phyloP scores from a whole-genome alignment of 1,284 basidiomycete species.

The Lentinus polychrous region DNA sequence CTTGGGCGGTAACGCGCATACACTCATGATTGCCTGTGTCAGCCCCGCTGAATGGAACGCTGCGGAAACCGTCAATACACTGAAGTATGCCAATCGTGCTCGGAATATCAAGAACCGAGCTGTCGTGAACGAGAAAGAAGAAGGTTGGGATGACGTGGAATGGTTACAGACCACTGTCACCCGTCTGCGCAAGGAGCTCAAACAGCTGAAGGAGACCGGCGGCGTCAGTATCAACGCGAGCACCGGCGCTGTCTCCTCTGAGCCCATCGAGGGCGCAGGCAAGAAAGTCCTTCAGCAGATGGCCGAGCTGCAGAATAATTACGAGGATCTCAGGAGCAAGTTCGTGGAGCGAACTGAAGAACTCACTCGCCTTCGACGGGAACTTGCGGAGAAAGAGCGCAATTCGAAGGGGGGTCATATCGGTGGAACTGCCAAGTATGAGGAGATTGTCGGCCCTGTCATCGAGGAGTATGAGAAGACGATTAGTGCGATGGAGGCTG shows the following conservation, averaged over 20 bases:
- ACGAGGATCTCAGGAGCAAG: conserved; percentile 77
- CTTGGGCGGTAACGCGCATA: conserved; percentile 96
- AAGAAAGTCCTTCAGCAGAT: conserved; percentile 73
- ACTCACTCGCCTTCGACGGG: conserved; percentile 68
- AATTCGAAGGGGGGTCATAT: conserved; percentile 45
- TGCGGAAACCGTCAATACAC: conserved; percentile 91
- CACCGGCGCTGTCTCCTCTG: conserved; percentile 9
- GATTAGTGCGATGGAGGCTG: conserved; percentile 91
- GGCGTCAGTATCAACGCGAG: conserved; percentile 15
- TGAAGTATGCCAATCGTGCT: conserved; percentile 97
- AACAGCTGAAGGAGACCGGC: conserved; percentile 64
- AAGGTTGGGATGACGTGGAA: conserved; percentile 97
- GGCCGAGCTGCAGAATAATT: conserved; percentile 75
- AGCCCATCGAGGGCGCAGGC: conserved; percentile 43
- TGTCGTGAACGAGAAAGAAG: conserved; percentile 89
- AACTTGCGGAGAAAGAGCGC: conserved; percentile 69
- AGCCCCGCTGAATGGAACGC: conserved; percentile 95
- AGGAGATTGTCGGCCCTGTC: conserved; percentile 95
- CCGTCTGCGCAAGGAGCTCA: conserved; percentile 84
- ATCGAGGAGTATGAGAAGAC: conserved; percentile 99
- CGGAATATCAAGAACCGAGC: conserved; percentile 96
- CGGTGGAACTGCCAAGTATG: conserved; percentile 78
- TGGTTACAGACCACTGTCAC: conserved; percentile 86
- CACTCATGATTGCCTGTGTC: conserved; percentile 98
- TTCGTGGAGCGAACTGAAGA: conserved; percentile 85